These are phyloP conservation scores for Periconia macrospinosa DNA, from an alignment of 2,329 filamentous ascomycete species.

Conservation along the genomic window DNA sequence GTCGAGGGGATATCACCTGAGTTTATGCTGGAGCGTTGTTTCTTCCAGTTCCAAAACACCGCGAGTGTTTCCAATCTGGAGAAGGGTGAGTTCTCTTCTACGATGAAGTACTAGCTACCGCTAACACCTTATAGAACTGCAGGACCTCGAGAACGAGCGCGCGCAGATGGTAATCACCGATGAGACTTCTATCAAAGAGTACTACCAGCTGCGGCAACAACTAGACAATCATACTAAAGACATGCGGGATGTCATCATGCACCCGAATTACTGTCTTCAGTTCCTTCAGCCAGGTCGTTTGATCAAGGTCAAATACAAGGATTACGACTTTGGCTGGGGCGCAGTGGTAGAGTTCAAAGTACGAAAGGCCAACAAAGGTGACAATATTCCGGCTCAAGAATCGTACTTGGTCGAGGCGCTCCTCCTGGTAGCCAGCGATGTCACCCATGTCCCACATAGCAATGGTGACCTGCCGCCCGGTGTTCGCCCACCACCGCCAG, in stretches of 20 bases:
- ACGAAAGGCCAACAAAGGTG: conserved; percentile 67
- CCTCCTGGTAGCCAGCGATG: conserved; percentile 62
- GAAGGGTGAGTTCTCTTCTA: conserved; percentile 52
- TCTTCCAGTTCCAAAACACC: conserved; percentile 97
- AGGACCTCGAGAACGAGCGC: conserved; percentile 74
- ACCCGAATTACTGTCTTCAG: conserved; percentile 81
- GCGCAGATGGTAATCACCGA: conserved; percentile 77
- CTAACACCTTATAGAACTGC: conserved; percentile 60
- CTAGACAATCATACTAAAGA: conserved; percentile 82
- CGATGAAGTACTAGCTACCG: background rate
- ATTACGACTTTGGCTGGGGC: conserved; percentile 91
- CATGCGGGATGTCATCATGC: conserved; percentile 88
- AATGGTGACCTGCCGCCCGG: conserved; percentile 67
- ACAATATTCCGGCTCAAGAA: conserved; percentile 72
- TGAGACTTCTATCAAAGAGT: conserved; percentile 87
- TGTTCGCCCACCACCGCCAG: conserved; percentile 61
- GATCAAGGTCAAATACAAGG: conserved; percentile 78
- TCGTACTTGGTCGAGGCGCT: conserved; percentile 82
- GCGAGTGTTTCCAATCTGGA: conserved; percentile 83
- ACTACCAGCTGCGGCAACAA: conserved; percentile 86
- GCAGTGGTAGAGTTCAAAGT: conserved; percentile 75
- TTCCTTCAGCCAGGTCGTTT: conserved; percentile 88
- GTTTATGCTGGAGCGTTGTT: conserved; percentile 97
- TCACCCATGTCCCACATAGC: conserved; percentile 59
- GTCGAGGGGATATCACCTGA: conserved; percentile 99